Evolutionary conservation across 495 filamentous ascomycete species (phyloP).

Genomic region (Daldinia vernicosa): DNA sequence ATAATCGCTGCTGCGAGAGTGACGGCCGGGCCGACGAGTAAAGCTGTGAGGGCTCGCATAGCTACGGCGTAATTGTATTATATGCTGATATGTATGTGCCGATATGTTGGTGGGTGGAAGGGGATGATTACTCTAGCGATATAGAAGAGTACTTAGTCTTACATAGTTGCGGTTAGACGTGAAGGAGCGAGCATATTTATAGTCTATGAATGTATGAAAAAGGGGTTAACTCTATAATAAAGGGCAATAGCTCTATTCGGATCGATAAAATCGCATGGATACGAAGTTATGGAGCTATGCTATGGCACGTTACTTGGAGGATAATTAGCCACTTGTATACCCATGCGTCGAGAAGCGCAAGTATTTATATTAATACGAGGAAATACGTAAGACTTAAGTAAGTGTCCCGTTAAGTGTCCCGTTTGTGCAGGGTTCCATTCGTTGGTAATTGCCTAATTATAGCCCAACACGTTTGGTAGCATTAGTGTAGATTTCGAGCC

Average conservation of each 20-base stretch:
- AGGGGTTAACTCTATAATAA: background rate
- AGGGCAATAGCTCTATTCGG: background rate
- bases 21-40: slow-evolving; percentile 17
- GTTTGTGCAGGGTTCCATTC: background rate
- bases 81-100: too few species aligned
- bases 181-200: background rate
- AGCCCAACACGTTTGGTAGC: too few species aligned
- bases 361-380: slow-evolving; percentile 27
- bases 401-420: too few species aligned
- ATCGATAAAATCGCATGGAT: background rate
- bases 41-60: slow-evolving; percentile 24
- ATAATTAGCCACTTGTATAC: background rate
- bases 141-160: background rate
- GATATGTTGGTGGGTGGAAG: background rate
- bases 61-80: background rate
- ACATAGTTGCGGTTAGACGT: background rate
- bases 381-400: background rate
- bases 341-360: slow-evolving; percentile 8
- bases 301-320: slow-evolving; percentile 32
- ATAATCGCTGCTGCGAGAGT: slow-evolving; percentile 23
- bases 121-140: background rate
- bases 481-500: too few species aligned
- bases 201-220: too few species aligned
- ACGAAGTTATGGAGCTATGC: background rate
- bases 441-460: background rate